Base-by-base conservation (phyloP, 1,139 yeast species). In the Suhomyces kunorum region DNA sequence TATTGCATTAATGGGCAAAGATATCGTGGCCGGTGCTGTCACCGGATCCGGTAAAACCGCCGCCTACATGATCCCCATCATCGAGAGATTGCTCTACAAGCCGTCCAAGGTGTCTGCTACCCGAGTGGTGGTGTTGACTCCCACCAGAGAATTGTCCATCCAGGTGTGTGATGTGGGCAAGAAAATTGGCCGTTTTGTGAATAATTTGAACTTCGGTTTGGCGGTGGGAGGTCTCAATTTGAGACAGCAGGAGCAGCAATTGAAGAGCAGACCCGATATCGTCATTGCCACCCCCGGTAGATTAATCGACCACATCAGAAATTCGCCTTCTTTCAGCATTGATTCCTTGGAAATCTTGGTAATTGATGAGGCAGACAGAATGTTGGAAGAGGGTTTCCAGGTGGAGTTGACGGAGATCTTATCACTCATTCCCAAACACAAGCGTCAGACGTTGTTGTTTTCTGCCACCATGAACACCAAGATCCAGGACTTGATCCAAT, bases 41-140 rank as follows among this genome's bases (percentile, higher is more conserved):
- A 92, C 99, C 3, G 99, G 99, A 69, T 89, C 98, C 25, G 99
- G 99, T 78, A 92, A 92, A 62, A 94, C 99, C 14, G 98, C 98
- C 5, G 98, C 98, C 2, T 92, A 88, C 58, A 82, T 92, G 83
- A 86, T 92, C 42, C 99, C 98, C 13, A 87, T 92, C 28, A 80
- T 94, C 45, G 98, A 94, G 66, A 81, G 98, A 70, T 71, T 92
- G 34, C 68, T 92, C 24, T 92, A 84, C 64, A 86, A 94, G 54
- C 97, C 98, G 8, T 75, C 87, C 38, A 87, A 86, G 55, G 69
- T 85, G 8, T 83, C 96, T 2, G 79, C 95, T 3, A 89, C 98
- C 2, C 77, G 97, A 60, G 98, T 92, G 12, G 76, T 92, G 39
- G 88, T 92, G 3, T 69, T 92, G 45, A 78, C 96, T 0, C 99